phyloP scores from a whole-genome alignment of 345 rosid species.

The Eucalyptus guilfoylei region DNA sequence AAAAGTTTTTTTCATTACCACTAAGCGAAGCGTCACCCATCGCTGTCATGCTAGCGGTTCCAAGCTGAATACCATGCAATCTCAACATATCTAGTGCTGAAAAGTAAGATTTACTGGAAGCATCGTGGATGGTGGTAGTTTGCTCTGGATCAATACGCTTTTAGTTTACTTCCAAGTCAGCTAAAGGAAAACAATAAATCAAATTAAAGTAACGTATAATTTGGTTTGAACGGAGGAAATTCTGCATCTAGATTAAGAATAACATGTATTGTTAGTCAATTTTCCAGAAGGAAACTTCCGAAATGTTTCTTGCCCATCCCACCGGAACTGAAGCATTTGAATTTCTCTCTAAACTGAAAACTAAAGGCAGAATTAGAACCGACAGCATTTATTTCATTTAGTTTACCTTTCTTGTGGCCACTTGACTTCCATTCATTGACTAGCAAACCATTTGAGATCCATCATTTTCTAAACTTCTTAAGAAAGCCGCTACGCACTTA shows the following conservation, averaged over 20 bases:
- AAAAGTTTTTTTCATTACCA: not conserved
- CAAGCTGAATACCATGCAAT: not conserved
- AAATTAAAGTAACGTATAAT: not conserved
- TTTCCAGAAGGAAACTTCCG: not conserved
- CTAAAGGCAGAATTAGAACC: too few species aligned
- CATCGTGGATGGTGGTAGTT: not conserved
- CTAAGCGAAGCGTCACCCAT: not conserved
- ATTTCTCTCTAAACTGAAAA: too few species aligned
- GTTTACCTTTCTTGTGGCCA: not conserved
- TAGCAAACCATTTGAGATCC: not conserved
- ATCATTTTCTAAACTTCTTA: not conserved
- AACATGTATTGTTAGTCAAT: not conserved
- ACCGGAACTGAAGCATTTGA: too few species aligned
- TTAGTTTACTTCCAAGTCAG: too few species aligned
- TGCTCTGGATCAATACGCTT: not conserved
- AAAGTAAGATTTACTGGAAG: too few species aligned
- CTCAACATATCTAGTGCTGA: not conserved
- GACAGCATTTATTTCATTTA: too few species aligned
- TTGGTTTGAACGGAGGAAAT: not conserved
- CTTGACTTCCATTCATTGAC: not conserved
- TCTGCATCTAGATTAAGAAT: not conserved
- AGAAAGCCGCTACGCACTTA: not conserved
- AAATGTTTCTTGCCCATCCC: too few species aligned
- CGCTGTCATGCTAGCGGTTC: not conserved
- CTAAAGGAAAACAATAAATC: too few species aligned